Evolutionary conservation across 148 eudicot genomes (phyloP).

Genomic region (Chenopodium suecicum): DNA sequence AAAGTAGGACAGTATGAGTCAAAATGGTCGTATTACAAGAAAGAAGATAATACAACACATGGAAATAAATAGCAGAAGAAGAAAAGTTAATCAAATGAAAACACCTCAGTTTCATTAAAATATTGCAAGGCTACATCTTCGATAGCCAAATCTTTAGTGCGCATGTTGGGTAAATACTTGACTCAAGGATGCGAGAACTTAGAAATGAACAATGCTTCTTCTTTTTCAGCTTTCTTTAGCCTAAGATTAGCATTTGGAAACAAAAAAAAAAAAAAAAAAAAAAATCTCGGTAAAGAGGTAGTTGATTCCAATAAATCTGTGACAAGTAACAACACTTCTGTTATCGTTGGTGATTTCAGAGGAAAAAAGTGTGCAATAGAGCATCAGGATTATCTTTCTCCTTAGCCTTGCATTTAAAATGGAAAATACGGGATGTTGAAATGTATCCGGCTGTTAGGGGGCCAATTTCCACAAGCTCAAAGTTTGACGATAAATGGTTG

Average conservation of each 20-base stretch:
- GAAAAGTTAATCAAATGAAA: background rate
- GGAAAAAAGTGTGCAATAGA: background rate
- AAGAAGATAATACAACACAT: background rate
- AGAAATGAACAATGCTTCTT: background rate
- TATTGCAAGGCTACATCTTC: too few species aligned
- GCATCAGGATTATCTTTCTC: background rate
- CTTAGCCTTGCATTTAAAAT: constrained; percentile 15
- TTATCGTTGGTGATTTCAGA: background rate
- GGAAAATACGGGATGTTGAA: background rate
- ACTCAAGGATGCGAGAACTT: background rate
- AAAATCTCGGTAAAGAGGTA: background rate
- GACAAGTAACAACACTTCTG: background rate
- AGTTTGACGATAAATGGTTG: background rate
- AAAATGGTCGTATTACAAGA: background rate
- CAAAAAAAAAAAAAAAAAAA: too few species aligned
- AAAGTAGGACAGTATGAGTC: too few species aligned
- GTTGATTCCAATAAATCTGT: background rate
- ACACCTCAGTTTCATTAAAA: background rate
- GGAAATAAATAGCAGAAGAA: background rate
- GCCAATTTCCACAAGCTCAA: constrained; percentile 17
- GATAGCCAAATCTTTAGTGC: too few species aligned
- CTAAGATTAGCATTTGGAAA: background rate
- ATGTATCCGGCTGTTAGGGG: background rate
- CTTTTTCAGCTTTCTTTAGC: background rate
- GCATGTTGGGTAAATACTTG: background rate